phyloP scores from a whole-genome alignment of 225 moss, liverwort and hornwort genomes.

The Straminergon stramineum region DNA sequence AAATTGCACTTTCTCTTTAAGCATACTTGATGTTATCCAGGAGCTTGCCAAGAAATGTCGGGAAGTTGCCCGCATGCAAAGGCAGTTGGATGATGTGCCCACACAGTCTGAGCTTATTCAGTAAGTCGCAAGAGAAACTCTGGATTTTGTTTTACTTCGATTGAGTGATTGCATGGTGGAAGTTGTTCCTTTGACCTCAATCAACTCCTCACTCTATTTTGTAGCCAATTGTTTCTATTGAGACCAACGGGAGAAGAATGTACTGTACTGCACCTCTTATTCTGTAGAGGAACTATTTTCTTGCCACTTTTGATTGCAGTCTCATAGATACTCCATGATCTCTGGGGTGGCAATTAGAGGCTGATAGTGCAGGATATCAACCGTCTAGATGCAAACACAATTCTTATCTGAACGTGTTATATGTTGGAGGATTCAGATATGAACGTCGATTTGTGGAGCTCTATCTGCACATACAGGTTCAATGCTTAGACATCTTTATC shows the following conservation, averaged over 20 bases:
- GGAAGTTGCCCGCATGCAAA: constrained; percentile 59
- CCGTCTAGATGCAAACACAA: background rate
- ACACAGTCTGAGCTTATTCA: constrained; percentile 94
- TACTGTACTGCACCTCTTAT: background rate
- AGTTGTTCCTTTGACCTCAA: background rate
- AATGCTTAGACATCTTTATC: background rate
- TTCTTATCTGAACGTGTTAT: constrained; percentile 4
- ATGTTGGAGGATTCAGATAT: constrained; percentile 51
- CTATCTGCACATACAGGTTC: constrained; percentile 93
- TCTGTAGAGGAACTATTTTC: background rate
- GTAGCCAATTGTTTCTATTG: background rate
- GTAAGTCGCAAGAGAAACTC: constrained; percentile 32
- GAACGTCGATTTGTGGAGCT: constrained; percentile 99
- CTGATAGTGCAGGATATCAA: background rate
- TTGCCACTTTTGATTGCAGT: background rate
- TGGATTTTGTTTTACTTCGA: background rate
- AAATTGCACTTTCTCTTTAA: background rate
- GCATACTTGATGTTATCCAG: constrained; percentile 21
- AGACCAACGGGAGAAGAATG: background rate
- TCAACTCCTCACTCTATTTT: background rate
- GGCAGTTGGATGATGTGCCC: constrained; percentile 82
- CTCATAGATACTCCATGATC: background rate
- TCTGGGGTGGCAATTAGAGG: background rate
- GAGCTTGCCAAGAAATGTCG: constrained; percentile 72
- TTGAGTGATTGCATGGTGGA: background rate